phyloP scores from a whole-genome alignment of 805 yeast genomes.

The Spathaspora passalidarum region DNA sequence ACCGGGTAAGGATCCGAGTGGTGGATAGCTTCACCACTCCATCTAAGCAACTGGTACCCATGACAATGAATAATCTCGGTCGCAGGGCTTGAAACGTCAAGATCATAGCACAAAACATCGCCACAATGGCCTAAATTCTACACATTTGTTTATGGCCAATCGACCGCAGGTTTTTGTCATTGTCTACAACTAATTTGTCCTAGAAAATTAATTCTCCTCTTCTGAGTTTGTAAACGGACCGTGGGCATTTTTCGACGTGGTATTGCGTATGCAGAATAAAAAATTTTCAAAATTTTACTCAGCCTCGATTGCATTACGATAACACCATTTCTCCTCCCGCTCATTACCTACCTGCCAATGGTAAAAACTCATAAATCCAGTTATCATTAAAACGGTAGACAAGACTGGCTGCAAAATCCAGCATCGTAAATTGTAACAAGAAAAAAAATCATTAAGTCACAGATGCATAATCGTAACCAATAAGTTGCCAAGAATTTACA shows the following conservation, averaged over 20 bases:
- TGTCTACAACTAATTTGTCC: background rate
- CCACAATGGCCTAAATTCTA: background rate
- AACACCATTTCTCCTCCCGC: background rate
- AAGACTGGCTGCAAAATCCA: background rate
- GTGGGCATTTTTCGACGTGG: background rate
- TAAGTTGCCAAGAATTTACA: slow-evolving; percentile 1
- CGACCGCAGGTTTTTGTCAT: background rate
- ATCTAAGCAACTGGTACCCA: background rate
- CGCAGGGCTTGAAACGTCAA: background rate
- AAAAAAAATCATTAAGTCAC: background rate
- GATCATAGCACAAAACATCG: background rate
- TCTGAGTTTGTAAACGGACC: background rate
- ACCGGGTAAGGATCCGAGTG: background rate
- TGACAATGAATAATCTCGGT: background rate
- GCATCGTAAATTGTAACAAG: background rate
- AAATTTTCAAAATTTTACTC: background rate
- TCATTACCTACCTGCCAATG: background rate
- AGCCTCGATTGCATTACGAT: background rate
- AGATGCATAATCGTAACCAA: background rate
- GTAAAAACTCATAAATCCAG: no score
- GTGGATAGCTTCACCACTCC: background rate
- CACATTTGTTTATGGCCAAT: background rate
- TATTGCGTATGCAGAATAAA: background rate
- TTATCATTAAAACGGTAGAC: no score
- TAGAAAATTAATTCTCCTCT: background rate